These are phyloP conservation scores for Geoglossum glabrum DNA, from an alignment of 495 filamentous ascomycete species.

Conservation along the genomic window DNA sequence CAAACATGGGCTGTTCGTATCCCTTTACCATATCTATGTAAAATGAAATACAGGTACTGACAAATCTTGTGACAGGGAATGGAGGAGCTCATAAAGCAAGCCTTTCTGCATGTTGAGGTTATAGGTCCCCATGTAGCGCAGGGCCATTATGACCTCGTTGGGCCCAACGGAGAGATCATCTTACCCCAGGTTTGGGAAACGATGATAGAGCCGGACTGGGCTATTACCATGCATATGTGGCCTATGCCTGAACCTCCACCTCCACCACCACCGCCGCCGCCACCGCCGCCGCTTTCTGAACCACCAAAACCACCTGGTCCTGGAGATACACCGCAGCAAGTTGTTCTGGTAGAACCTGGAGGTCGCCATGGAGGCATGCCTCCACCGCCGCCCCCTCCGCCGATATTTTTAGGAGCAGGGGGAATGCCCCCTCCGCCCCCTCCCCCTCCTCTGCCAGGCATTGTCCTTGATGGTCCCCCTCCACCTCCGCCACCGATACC, in stretches of 20 bases:
- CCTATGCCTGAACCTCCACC: conserved; percentile 49
- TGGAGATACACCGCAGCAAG: conserved; percentile 2
- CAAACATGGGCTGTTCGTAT: conserved; percentile 39
- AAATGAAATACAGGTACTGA: not conserved
- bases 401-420: conserved; percentile 1
- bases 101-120: conserved; percentile 66
- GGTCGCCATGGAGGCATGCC: conserved; percentile 7
- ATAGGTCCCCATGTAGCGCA: conserved; percentile 67
- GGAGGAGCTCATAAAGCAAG: conserved; percentile 72
- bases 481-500: conserved; percentile 5
- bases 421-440: not conserved
- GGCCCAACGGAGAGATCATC: conserved; percentile 72
- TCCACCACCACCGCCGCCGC: conserved; percentile 13
- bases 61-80: conserved; percentile 36
- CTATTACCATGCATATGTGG: conserved; percentile 95
- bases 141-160: conserved; percentile 69
- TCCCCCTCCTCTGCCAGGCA: not conserved
- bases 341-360: conserved; percentile 5
- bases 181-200: conserved; percentile 76
- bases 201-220: conserved; percentile 70
- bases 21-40: not conserved
- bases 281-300: not conserved
- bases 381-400: conserved; percentile 13
- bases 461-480: not conserved
- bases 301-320: not conserved